Evolutionary conservation across 73 alveolate genomes (phyloP).

Genomic region (Uronychia setigera): DNA sequence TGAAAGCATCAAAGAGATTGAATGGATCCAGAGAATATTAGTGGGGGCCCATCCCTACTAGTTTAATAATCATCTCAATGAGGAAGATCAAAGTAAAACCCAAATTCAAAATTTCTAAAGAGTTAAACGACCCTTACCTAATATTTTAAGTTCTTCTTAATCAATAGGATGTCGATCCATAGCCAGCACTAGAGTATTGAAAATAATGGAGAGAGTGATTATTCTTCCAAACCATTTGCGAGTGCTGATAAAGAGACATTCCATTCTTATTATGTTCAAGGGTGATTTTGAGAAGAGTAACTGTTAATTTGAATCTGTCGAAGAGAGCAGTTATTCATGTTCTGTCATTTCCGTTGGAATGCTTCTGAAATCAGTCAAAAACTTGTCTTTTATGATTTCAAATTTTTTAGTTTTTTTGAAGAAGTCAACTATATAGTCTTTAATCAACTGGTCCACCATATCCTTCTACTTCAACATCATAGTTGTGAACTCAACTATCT

Average conservation of each 20-base stretch:
- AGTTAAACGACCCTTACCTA: slow-evolving; percentile 18
- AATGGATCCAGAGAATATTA: slow-evolving; percentile 40
- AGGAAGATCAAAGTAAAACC: slow-evolving; percentile 49
- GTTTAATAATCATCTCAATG: slow-evolving; percentile 39
- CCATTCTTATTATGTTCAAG: no score
- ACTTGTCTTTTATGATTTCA: not conserved
- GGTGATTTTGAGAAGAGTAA: no score
- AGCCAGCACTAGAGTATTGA: slow-evolving; percentile 62
- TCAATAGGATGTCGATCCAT: slow-evolving; percentile 66
- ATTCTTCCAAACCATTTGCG: not conserved
- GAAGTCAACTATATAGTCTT: no score
- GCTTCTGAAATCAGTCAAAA: not conserved
- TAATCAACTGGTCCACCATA: no score
- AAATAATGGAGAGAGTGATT: slow-evolving; percentile 5
- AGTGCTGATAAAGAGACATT: not conserved
- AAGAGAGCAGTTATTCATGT: not conserved
- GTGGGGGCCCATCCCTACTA: slow-evolving; percentile 45
- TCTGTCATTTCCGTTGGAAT: not conserved
- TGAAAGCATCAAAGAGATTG: slow-evolving; percentile 63
- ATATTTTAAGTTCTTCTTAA: not conserved
- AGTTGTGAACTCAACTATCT: no score
- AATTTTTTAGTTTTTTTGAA: not conserved
- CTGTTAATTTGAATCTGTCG: no score
- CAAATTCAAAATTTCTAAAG: slow-evolving; percentile 25
- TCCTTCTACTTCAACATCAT: no score